Evolutionary conservation across 768 basidiomycete genomes (phyloP), one percentile per base, ranked within the genome.

Genomic region (Tylopilus plumbeoviolaceoides): DNA sequence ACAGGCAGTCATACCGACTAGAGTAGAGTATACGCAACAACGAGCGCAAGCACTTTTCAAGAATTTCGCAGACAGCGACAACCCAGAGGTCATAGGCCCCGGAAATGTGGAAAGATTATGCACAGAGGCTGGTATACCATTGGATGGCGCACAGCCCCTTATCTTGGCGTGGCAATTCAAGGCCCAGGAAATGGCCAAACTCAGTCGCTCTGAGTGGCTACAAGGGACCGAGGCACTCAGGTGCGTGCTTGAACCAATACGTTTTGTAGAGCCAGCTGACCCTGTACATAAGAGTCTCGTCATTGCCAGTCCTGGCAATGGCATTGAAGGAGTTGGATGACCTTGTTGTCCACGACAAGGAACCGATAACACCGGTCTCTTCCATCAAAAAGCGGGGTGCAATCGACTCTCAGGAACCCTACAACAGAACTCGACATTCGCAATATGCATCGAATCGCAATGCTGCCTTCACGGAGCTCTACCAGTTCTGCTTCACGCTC

Each of bases 151-250:
- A 7, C 69, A 81, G 56, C 86, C 89, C 18, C 73, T 92, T 48
- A 74, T 91, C 17, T 72, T 91, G 14, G 80, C 87, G 21, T 92
- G 90, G 90, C 84, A 87, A 59, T 67, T 88, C 51, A 73, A 78
- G 43, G 78, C 85, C 10, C 73, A 76, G 53, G 87, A 90, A 62
- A 84, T 92, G 83, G 87, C 76, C 28, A 87, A 83, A 59, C 73
- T 92, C 44, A 77, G 78, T 41, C 79, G 75, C 67, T 75, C 79
- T 8, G 87, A 89, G 61, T 92, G 90, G 90, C 66, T 73, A n/a
- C 73, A 75, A 52, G 85, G 82, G 17, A 81, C 77, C 21, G 63
- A 66, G 15, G 66, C 66, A 31, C 58, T 79, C 40, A 73, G 72
- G 82, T 81, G 62, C 48, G 77, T 70, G 12, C 10, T 31, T 44